Conservation (phyloP, 768 basidiomycete genomes). For the Lentinula sp. region DNA sequence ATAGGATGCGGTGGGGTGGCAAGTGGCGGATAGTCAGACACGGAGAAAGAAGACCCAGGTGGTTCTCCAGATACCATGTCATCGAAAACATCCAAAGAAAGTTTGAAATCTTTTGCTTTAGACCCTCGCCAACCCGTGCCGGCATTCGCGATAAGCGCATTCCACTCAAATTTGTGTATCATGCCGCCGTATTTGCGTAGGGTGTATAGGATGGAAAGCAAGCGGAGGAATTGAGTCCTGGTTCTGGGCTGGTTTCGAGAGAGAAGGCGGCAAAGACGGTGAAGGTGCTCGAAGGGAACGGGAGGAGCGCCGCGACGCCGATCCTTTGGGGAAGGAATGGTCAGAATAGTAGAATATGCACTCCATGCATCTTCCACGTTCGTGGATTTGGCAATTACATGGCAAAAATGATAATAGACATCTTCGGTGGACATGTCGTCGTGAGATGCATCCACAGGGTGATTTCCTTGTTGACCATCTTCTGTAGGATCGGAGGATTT, state of each 20-base stretch:
- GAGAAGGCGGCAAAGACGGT: constrained; percentile 58
- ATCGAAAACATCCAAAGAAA: constrained; percentile 51
- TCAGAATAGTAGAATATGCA: constrained; percentile 33
- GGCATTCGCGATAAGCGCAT: constrained; percentile 61
- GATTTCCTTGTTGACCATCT: background rate
- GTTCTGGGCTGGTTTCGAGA: constrained; percentile 48
- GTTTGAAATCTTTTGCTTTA: constrained; percentile 48
- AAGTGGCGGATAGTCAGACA: constrained; percentile 3
- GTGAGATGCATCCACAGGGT: background rate
- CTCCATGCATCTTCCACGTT: constrained; percentile 28
- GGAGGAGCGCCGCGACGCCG: constrained; percentile 14
- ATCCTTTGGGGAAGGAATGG: constrained; percentile 16
- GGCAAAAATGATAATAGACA: constrained; percentile 12
- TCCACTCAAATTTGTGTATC: constrained; percentile 68
- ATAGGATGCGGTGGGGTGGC: constrained; percentile 15
- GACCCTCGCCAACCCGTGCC: constrained; percentile 63
- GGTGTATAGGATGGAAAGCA: constrained; percentile 61
- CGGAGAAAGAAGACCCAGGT: constrained; percentile 29
- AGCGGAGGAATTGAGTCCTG: constrained; percentile 52
- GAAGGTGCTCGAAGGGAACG: constrained; percentile 44
- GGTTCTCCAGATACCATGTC: constrained; percentile 47
- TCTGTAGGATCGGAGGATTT: background rate
- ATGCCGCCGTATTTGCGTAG: constrained; percentile 49
- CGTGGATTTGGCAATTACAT: constrained; percentile 14
- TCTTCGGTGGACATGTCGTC: background rate